phyloP scores from a whole-genome alignment of 2,329 filamentous ascomycete species.

The Fusarium sp. region DNA sequence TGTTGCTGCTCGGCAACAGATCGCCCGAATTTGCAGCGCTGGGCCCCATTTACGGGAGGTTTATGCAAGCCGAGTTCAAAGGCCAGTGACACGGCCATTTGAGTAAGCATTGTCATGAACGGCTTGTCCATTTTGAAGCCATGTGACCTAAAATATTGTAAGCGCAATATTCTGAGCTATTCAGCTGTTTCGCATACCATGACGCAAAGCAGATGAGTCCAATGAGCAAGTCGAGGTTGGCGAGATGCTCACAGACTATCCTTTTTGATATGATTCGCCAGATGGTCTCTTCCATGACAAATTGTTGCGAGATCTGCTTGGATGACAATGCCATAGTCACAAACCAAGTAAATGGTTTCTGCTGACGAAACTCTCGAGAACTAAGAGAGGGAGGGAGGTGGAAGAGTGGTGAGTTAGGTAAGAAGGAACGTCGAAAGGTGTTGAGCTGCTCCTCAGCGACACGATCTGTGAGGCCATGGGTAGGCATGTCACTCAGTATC shows the following conservation, averaged over 20 bases:
- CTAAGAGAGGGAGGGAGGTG: slow-evolving; percentile 32
- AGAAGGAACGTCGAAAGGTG: slow-evolving; percentile 21
- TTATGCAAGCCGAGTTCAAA: slow-evolving; percentile 54
- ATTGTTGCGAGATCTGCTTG: slow-evolving; percentile 37
- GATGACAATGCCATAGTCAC: slow-evolving; percentile 50
- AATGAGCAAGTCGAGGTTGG: slow-evolving; percentile 45
- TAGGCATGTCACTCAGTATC: slow-evolving; percentile 16
- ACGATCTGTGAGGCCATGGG: neutral
- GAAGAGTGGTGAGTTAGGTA: slow-evolving; percentile 44
- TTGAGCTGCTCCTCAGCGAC: slow-evolving; percentile 20
- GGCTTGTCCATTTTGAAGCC: slow-evolving; percentile 48
- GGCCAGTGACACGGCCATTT: slow-evolving; percentile 52
- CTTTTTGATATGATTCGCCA: slow-evolving; percentile 42
- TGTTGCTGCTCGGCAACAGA: neutral
- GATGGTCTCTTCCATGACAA: slow-evolving; percentile 38
- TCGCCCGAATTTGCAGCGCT: neutral
- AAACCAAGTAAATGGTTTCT: slow-evolving; percentile 54
- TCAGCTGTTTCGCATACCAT: slow-evolving; percentile 32
- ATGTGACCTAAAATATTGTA: slow-evolving; percentile 30
- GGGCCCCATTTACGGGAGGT: neutral
- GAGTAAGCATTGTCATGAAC: slow-evolving; percentile 51
- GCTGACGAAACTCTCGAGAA: slow-evolving; percentile 42
- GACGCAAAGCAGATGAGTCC: slow-evolving; percentile 44
- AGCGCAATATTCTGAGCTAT: neutral
- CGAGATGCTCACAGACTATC: slow-evolving; percentile 40